A percentile compares a stretch with the other conserved stretches of the same genome.
These are phyloP conservation scores for Eucalyptus sp. DNA, from an alignment of 345 rosid species.

Conservation along the genomic window DNA sequence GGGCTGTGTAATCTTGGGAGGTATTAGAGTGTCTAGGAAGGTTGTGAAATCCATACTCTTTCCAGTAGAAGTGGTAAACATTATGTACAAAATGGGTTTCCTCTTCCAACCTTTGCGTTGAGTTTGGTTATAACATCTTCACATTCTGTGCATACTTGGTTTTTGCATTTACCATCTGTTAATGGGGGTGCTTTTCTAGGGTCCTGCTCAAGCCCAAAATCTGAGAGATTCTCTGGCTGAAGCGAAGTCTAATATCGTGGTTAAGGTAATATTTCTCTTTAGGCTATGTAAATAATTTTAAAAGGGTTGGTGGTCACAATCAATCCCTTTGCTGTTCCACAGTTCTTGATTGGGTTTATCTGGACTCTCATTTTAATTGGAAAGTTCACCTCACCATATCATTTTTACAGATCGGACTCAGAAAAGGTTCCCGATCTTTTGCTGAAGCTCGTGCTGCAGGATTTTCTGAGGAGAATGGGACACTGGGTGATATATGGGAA, in stretches of 20 bases:
- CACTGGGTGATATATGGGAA: conserved; percentile 87
- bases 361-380: neutral
- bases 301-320: neutral
- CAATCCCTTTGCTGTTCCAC: neutral
- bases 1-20: neutral
- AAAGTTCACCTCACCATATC: neutral
- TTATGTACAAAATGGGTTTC: neutral
- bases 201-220: conserved; percentile 96
- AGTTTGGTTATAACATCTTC: neutral
- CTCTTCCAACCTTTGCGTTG: neutral
- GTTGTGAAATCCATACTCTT: neutral
- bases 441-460: conserved; percentile 88
- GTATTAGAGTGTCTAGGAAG: neutral
- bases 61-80: neutral
- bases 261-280: conserved; percentile 38
- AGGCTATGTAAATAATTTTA: neutral
- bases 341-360: neutral
- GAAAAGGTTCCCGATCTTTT: conserved; percentile 83
- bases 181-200: conserved; percentile 15
- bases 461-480: conserved; percentile 75
- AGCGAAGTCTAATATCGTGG: conserved; percentile 65
- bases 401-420: conserved; percentile 55
- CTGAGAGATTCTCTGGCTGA: conserved; percentile 87
- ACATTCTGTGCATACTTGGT: neutral
- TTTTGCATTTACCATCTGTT: neutral